phyloP scores from a whole-genome alignment of 192 early-diverging fungal genomes.

The Coemansia sp. region DNA sequence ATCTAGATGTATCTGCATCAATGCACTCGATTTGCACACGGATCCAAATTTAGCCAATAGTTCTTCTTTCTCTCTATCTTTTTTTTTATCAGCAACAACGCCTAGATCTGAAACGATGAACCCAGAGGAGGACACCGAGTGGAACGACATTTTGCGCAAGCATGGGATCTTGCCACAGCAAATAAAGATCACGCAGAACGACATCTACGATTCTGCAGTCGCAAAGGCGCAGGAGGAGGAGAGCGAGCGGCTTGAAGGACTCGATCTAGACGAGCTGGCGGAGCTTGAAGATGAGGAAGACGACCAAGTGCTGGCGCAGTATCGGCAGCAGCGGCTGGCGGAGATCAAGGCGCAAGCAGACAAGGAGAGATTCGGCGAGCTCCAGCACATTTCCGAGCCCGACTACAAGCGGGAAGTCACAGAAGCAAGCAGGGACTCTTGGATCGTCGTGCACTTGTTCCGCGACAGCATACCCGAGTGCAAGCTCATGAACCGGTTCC shows the following conservation, averaged over 20 bases:
- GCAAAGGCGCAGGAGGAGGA: slow-evolving; percentile 58
- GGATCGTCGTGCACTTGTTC: slow-evolving; percentile 62
- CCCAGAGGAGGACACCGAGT: slow-evolving; percentile 71
- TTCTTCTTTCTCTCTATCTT: too few relatives aligned
- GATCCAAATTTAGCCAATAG: too few relatives aligned
- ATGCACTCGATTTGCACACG: neutral
- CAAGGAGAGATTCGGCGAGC: slow-evolving; percentile 83
- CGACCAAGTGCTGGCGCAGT: slow-evolving; percentile 79
- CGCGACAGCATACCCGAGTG: slow-evolving; percentile 79
- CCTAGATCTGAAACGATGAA: slow-evolving; percentile 33
- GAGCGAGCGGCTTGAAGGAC: slow-evolving; percentile 72
- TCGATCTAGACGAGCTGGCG: slow-evolving; percentile 84
- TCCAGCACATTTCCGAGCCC: slow-evolving; percentile 89
- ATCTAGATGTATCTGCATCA: neutral
- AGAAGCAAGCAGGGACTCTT: slow-evolving; percentile 79
- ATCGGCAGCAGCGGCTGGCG: slow-evolving; percentile 81
- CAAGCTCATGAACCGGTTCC: slow-evolving; percentile 78
- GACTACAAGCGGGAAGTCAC: slow-evolving; percentile 91
- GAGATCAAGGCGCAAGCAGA: slow-evolving; percentile 76
- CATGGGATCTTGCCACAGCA: slow-evolving; percentile 90
- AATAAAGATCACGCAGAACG: slow-evolving; percentile 58
- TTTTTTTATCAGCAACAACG: too few relatives aligned
- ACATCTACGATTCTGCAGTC: slow-evolving; percentile 52
- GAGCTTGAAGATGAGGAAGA: slow-evolving; percentile 95
- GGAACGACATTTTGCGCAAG: slow-evolving; percentile 95